Conservation (phyloP, 2,329 filamentous ascomycete genomes). For the Tolypocladium amazonense region DNA sequence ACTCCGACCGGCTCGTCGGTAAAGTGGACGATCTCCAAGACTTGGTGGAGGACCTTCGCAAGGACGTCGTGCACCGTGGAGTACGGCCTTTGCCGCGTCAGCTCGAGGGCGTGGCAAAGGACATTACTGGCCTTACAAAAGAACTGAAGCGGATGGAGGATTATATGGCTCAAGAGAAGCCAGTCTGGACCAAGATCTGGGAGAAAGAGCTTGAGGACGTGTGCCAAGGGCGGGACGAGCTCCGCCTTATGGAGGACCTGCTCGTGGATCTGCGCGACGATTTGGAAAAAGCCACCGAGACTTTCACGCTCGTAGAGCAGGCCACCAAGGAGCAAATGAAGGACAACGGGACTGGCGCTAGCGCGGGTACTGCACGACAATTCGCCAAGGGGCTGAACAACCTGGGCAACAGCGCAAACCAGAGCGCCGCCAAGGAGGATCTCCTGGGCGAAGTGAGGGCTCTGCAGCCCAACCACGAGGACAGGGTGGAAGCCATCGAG, state of each 20-base stretch:
- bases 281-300: conserved; percentile 86
- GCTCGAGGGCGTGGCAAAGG: conserved; percentile 79
- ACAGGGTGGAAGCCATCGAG: conserved; percentile 88
- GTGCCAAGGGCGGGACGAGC: conserved; percentile 87
- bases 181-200: conserved; percentile 98
- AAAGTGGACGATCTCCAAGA: conserved; percentile 97
- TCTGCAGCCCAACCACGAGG: conserved; percentile 87
- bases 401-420: conserved; percentile 52
- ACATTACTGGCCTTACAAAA: conserved; percentile 69
- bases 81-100: conserved; percentile 85
- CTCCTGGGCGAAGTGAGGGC: conserved; percentile 89
- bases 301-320: conserved; percentile 90
- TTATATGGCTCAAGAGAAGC: conserved; percentile 83
- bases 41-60: conserved; percentile 88
- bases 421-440: conserved; percentile 75
- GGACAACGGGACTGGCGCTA: conserved; percentile 45
- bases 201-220: conserved; percentile 94
- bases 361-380: conserved; percentile 40
- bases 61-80: conserved; percentile 88
- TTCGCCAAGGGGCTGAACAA: conserved; percentile 44
- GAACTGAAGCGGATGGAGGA: conserved; percentile 93
- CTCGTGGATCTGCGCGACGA: conserved; percentile 88
- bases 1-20: conserved; percentile 82
- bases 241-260: conserved; percentile 93
- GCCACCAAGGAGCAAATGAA: conserved; percentile 98